These are phyloP conservation scores for Ploettnerulaceae sp. DNA, from an alignment of 2,329 filamentous ascomycete genomes.

Conservation along the genomic window DNA sequence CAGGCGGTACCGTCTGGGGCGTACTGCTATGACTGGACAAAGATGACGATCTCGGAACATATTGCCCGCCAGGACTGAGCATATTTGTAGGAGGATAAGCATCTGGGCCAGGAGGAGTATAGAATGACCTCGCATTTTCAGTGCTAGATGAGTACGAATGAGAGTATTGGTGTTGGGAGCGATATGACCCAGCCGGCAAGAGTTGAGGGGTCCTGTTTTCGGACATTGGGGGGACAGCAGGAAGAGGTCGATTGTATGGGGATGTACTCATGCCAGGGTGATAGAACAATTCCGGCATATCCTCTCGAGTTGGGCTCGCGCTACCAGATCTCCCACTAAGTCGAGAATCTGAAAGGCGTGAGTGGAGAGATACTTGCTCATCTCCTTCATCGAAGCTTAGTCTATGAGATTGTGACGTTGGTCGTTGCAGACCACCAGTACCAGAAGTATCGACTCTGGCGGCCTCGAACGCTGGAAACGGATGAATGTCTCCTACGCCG, in stretches of 20 bases:
- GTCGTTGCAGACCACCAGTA: constrained; percentile 82
- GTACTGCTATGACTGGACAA: constrained; percentile 76
- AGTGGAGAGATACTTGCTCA: constrained; percentile 59
- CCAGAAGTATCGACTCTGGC: constrained; percentile 73
- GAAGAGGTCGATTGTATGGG: constrained; percentile 61
- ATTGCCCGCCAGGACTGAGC: constrained; percentile 35
- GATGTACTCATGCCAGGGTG: constrained; percentile 70
- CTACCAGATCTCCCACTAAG: constrained; percentile 43
- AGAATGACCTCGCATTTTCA: constrained; percentile 33
- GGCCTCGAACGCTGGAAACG: constrained; percentile 47
- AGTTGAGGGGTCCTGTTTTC: constrained; percentile 43
- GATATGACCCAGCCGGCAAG: constrained; percentile 56
- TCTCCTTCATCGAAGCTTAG: constrained; percentile 93
- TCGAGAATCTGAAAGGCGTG: constrained; percentile 46
- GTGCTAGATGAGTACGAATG: constrained; percentile 44
- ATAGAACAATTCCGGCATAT: constrained; percentile 88
- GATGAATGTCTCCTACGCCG: constrained; percentile 50
- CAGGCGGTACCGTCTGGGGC: constrained; percentile 74
- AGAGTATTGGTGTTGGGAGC: constrained; percentile 47
- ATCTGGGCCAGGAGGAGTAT: constrained; percentile 29
- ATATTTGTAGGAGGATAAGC: constrained; percentile 40
- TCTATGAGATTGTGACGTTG: constrained; percentile 64
- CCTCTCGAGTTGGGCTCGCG: constrained; percentile 64
- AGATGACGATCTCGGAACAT: constrained; percentile 71
- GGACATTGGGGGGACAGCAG: constrained; percentile 50